Conservation (phyloP, 148 eudicot species). For the Rhododendron vialii region DNA sequence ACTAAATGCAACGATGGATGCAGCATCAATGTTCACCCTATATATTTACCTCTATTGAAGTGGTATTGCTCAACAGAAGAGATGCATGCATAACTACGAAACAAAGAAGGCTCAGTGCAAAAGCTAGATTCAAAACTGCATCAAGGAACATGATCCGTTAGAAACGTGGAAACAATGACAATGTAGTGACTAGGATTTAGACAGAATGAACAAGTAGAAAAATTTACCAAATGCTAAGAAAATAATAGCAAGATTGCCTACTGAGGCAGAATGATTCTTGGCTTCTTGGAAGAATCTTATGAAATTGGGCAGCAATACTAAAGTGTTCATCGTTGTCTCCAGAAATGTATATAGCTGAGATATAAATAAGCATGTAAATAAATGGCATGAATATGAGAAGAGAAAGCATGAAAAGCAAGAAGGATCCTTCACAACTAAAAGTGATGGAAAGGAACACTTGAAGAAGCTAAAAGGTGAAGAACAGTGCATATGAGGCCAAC, state of each 20-base stretch:
- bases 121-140: constrained; percentile 95
- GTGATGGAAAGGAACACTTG: background rate
- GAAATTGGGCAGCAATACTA: constrained; percentile 68
- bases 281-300: constrained; percentile 56
- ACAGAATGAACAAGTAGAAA: constrained; percentile 7
- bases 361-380: background rate
- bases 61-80: constrained; percentile 80
- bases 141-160: constrained; percentile 54
- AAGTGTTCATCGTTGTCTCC: constrained; percentile 64
- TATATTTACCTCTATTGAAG: constrained; percentile 71
- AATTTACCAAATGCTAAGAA: constrained; percentile 76
- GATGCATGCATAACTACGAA: constrained; percentile 77
- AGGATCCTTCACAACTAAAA: background rate
- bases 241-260: constrained; percentile 65
- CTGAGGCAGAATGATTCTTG: constrained; percentile 42
- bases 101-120: constrained; percentile 82
- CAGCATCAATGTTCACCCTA: background rate
- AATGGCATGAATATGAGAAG: constrained; percentile 1
- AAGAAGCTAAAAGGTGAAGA: background rate
- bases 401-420: background rate
- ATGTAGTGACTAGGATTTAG: constrained; percentile 8
- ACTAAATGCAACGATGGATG: background rate
- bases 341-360: constrained; percentile 74
- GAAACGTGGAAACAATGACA: constrained; percentile 34
- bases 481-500: background rate